Evolutionary conservation across 768 basidiomycete species (phyloP), one percentile per base, ranked within the genome.

Genomic region (Terana coerulea): DNA sequence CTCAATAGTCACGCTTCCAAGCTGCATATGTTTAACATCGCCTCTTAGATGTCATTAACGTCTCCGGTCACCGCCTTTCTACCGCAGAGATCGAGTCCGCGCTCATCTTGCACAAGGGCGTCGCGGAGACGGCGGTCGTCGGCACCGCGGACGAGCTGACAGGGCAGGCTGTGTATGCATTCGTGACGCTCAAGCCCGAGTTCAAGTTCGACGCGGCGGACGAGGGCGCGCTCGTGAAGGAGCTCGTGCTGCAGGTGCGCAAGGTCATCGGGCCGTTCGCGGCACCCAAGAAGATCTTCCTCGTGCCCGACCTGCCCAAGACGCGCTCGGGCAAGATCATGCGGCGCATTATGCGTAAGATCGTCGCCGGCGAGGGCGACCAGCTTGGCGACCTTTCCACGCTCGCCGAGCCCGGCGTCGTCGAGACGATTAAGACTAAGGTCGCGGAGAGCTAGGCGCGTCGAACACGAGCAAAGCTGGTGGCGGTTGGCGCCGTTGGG

Each of bases 11-110:
- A 30, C 22, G 25, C 7, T 11, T 44, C 14, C 15, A 9, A 24
- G 8, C 12, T 21, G 42, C 46, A n/a, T 39, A n/a, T 49, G 22
- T 19, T 26, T 17, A n/a, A 14, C 11, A 12, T 26, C 21, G 45
- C 17, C 9, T 33, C 17, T 53, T 59, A 90, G 89, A 95, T 72
- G 94, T 97, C 53, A 97, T 97, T 79, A 98, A 98, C 70, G 95
- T 98, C 25, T 95, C 95, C 33, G 95, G 95, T 1, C 95, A 99
- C 69, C 86, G 95, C 60, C 75, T 99, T 48, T 95, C 92, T 39
- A 99, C 95, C 2, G 95, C 95, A 48, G 95, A 98, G 72, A 95
- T 99, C 54, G 95, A 99, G 73, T 92, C 90, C 3, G 95, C 95
- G 7, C 77, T 99, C 40, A 97, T 99, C 68, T 71, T 91, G 63